Evolutionary conservation across 495 filamentous ascomycete genomes (phyloP).

Genomic region (Talaromyces proteolyticus): DNA sequence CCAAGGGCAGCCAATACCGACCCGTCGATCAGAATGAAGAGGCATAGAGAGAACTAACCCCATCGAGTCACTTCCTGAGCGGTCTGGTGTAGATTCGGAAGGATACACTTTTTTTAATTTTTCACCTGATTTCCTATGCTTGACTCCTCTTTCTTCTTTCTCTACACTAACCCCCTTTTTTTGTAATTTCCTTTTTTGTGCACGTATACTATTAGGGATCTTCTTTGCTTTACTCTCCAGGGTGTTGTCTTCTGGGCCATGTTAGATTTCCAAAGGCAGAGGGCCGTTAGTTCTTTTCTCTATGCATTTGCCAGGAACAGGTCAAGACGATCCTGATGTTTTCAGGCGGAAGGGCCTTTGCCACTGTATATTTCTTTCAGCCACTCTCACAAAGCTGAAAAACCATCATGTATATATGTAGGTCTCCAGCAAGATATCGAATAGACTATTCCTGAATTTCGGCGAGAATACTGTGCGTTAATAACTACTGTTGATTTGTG

Average conservation of each 20-base stretch:
- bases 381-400: no score
- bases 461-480: no score
- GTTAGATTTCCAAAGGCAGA: neutral
- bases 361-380: no score
- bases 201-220: no score
- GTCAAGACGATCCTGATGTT: no score
- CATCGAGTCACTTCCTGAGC: neutral
- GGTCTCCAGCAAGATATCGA: neutral
- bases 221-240: slow-evolving; percentile 8
- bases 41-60: slow-evolving; percentile 18
- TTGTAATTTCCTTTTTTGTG: slow-evolving; percentile 1
- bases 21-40: slow-evolving; percentile 61
- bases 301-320: slow-evolving; percentile 3
- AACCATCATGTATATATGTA: neutral
- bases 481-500: no score
- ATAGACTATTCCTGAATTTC: neutral
- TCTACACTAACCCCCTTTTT: slow-evolving; percentile 5
- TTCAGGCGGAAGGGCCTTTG: no score
- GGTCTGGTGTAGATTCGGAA: neutral
- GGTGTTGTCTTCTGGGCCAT: neutral
- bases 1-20: slow-evolving; percentile 53
- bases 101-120: slow-evolving; percentile 13
- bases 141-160: slow-evolving; percentile 7
- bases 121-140: slow-evolving; percentile 1
- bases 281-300: slow-evolving; percentile 5